Evolutionary conservation across 2,329 filamentous ascomycete genomes (phyloP).

Genomic region (Sporothrix dimorphospora): DNA sequence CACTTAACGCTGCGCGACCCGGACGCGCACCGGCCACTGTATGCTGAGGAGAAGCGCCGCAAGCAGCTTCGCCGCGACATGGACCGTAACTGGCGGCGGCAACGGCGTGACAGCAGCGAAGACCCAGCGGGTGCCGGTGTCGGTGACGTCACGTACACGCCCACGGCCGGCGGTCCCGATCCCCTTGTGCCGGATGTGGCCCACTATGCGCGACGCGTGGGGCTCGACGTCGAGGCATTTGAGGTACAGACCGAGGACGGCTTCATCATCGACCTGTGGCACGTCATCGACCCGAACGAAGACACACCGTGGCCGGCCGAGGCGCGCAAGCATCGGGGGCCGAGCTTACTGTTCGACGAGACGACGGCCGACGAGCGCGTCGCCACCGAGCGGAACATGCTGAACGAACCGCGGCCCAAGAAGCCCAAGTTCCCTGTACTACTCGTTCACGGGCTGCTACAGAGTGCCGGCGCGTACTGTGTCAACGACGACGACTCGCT

Average conservation of each 20-base stretch:
- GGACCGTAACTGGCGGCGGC: constrained; percentile 64
- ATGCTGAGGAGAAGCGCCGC: constrained; percentile 69
- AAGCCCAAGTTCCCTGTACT: constrained; percentile 76
- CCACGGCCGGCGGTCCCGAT: constrained; percentile 80
- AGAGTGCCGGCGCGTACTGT: constrained; percentile 87
- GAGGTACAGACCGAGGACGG: constrained; percentile 92
- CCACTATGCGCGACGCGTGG: constrained; percentile 87
- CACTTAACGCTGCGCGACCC: constrained; percentile 63
- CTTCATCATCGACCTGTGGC: constrained; percentile 87
- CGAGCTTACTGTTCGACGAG: constrained; percentile 62
- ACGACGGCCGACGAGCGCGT: constrained; percentile 34
- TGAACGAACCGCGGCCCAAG: neutral
- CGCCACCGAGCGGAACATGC: constrained; percentile 27
- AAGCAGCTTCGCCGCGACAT: constrained; percentile 59
- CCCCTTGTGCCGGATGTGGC: constrained; percentile 75
- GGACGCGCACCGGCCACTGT: constrained; percentile 66
- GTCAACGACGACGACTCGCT: constrained; percentile 87
- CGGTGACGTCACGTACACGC: constrained; percentile 58
- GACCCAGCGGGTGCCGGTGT: constrained; percentile 37
- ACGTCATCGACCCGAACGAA: constrained; percentile 82
- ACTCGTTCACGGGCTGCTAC: constrained; percentile 84
- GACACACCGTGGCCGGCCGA: constrained; percentile 57
- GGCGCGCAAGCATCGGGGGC: constrained; percentile 58
- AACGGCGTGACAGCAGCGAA: constrained; percentile 47
- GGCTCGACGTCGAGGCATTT: constrained; percentile 81